Conservation (phyloP, 176 grass and related monocot genomes). For the Lolium rigidum region DNA sequence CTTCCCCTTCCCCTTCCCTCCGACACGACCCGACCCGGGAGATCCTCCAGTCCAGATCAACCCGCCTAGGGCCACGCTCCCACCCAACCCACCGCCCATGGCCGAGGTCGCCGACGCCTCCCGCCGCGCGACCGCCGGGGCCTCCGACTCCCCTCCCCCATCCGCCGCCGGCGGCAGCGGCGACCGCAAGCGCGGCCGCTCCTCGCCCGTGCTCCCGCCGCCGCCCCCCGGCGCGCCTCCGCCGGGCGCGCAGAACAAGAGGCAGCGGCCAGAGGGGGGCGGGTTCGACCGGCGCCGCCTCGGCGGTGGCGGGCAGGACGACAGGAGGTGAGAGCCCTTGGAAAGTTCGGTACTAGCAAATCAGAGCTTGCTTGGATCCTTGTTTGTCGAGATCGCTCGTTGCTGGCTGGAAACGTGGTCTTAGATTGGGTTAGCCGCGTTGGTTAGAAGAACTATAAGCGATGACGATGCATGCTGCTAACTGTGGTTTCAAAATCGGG, state of each 20-base stretch:
- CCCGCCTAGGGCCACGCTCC: slow-evolving; percentile 10
- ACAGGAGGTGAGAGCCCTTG: slow-evolving; percentile 63
- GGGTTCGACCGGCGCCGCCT: slow-evolving; percentile 88
- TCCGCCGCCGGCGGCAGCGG: slow-evolving; percentile 24
- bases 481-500: background rate
- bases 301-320: slow-evolving; percentile 62
- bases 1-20: background rate
- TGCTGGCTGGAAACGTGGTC: background rate
- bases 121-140: slow-evolving; percentile 23
- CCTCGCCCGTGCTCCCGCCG: slow-evolving; percentile 62
- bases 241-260: slow-evolving; percentile 51
- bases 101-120: slow-evolving; percentile 75
- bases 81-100: slow-evolving; percentile 61
- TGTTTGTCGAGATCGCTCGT: background rate
- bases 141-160: slow-evolving; percentile 36
- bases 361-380: background rate
- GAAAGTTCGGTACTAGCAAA: background rate
- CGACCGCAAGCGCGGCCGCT: slow-evolving; percentile 60
- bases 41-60: slow-evolving; percentile 51
- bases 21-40: slow-evolving; percentile 26
- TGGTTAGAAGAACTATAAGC: background rate
- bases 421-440: background rate
- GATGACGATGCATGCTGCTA: too few species aligned
- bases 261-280: slow-evolving; percentile 62
- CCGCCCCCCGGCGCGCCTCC: slow-evolving; percentile 66